Evolutionary conservation across 495 filamentous ascomycete genomes (phyloP).

Genomic region (Podospora conica): DNA sequence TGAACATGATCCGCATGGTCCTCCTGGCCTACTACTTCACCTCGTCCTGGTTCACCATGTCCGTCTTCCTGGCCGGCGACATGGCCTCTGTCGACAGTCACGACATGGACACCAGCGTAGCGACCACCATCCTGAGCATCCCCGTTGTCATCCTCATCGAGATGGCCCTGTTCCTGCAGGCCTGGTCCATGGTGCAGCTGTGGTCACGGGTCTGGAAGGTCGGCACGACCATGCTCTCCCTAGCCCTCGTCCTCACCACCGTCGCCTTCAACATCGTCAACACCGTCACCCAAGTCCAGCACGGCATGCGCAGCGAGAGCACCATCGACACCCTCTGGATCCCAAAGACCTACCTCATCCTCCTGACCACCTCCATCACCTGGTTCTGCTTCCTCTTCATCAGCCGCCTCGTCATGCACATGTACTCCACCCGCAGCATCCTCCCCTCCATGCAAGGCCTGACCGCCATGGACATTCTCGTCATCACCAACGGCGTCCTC

Average conservation of each 20-base stretch:
- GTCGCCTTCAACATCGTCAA: slow-evolving; percentile 56
- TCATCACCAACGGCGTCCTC: slow-evolving; percentile 33
- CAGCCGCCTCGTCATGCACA: slow-evolving; percentile 54
- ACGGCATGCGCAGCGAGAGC: slow-evolving; percentile 36
- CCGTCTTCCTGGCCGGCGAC: slow-evolving; percentile 54
- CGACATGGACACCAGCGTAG: slow-evolving; percentile 41
- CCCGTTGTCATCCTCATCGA: slow-evolving; percentile 57
- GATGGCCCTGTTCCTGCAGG: slow-evolving; percentile 65
- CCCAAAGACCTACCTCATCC: slow-evolving; percentile 45
- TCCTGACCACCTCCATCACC: slow-evolving; percentile 60
- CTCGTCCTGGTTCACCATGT: slow-evolving; percentile 51
- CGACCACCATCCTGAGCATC: slow-evolving; percentile 48
- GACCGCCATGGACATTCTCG: slow-evolving; percentile 33
- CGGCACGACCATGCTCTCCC: slow-evolving; percentile 44
- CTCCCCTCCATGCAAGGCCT: slow-evolving; percentile 25
- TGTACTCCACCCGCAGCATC: slow-evolving; percentile 26
- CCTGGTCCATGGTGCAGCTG: slow-evolving; percentile 54
- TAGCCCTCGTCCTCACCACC: slow-evolving; percentile 47
- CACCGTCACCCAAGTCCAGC: slow-evolving; percentile 49
- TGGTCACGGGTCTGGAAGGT: slow-evolving; percentile 35
- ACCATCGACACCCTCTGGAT: slow-evolving; percentile 36
- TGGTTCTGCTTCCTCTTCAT: slow-evolving; percentile 73
- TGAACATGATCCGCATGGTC: slow-evolving; percentile 57
- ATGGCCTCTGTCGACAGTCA: slow-evolving; percentile 48
- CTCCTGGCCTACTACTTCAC: slow-evolving; percentile 55